These are phyloP conservation scores for Aspergillus olivimuriae DNA, from an alignment of 495 filamentous ascomycete genomes.

Conservation along the genomic window DNA sequence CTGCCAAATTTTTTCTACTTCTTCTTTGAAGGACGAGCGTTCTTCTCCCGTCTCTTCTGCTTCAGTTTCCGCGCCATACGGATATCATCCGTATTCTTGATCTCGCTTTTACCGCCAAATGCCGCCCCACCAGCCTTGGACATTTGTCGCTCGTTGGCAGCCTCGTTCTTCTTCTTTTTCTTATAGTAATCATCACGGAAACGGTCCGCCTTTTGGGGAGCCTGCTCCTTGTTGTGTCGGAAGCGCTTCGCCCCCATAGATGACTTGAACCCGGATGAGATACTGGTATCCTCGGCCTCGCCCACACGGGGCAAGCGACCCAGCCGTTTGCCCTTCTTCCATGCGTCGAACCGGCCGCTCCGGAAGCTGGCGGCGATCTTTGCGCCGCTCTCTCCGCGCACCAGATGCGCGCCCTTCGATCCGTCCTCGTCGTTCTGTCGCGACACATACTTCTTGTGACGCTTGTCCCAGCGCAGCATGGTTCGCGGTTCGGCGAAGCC, in stretches of 20 bases:
- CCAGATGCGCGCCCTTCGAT: constrained; percentile 73
- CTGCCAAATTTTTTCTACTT: constrained; percentile 7
- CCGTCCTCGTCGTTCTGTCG: constrained; percentile 92
- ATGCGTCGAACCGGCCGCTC: constrained; percentile 85
- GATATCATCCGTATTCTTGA: constrained; percentile 78
- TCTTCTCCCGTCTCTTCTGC: constrained; percentile 79
- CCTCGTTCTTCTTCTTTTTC: constrained; percentile 82
- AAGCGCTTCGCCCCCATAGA: constrained; percentile 45
- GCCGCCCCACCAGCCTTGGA: constrained; percentile 35
- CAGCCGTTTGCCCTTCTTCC: constrained; percentile 80
- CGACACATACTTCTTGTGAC: constrained; percentile 87
- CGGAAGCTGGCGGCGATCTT: constrained; percentile 94
- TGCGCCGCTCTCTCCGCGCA: constrained; percentile 85
- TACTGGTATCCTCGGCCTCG: constrained; percentile 58
- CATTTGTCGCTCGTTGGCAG: constrained; percentile 65
- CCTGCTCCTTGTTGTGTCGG: constrained; percentile 75
- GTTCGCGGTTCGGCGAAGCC: constrained; percentile 66
- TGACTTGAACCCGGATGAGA: constrained; percentile 23
- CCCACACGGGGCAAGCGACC: constrained; percentile 71
- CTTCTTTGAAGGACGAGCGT: constrained; percentile 75
- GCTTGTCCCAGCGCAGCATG: constrained; percentile 93
- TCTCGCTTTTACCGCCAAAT: constrained; percentile 69
- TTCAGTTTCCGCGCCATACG: constrained; percentile 69
- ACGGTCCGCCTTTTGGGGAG: constrained; percentile 89
- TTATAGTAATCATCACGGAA: constrained; percentile 81